Evolutionary conservation across 1,284 basidiomycete species (phyloP).

Genomic region (Papiliotrema terrestris): DNA sequence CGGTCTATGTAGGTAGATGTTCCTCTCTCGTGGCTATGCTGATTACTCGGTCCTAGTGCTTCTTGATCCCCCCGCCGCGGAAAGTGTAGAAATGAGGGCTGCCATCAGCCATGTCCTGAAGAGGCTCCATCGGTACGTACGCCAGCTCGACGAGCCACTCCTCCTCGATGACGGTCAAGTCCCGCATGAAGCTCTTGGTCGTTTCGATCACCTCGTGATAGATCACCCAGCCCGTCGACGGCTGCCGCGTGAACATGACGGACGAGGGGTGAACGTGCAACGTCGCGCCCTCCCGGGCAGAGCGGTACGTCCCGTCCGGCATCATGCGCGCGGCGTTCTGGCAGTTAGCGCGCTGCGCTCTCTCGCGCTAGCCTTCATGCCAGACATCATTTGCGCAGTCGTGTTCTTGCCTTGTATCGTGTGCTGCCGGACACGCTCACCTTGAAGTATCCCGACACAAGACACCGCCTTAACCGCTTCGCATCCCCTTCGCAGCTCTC

Average conservation of each 20-base stretch:
- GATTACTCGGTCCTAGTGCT: slow-evolving; percentile 18
- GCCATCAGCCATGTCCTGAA: slow-evolving; percentile 8
- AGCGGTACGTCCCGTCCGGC: slow-evolving; percentile 83
- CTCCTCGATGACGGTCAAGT: slow-evolving; percentile 54
- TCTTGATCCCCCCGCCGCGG: slow-evolving; percentile 42
- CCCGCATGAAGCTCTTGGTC: slow-evolving; percentile 68
- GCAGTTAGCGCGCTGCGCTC: slow-evolving; percentile 3
- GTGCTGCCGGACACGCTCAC: slow-evolving; percentile 12
- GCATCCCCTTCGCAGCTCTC: slow-evolving; percentile 82
- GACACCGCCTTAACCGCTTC: slow-evolving; percentile 71
- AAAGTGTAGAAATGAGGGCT: slow-evolving; percentile 47
- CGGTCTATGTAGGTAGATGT: background rate
- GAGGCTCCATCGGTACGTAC: slow-evolving; percentile 26
- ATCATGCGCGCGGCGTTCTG: slow-evolving; percentile 81
- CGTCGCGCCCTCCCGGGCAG: slow-evolving; percentile 74
- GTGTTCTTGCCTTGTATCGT: too few species aligned
- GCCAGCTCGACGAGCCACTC: slow-evolving; percentile 55
- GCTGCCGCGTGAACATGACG: slow-evolving; percentile 87
- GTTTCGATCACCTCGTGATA: slow-evolving; percentile 96
- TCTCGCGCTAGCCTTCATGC: too few species aligned
- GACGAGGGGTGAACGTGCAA: slow-evolving; percentile 90
- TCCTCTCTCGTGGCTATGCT: background rate
- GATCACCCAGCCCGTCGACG: slow-evolving; percentile 85
- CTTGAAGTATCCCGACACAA: slow-evolving; percentile 89
- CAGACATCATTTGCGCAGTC: too few species aligned